These are phyloP conservation scores for Diospyros kaki DNA, from an alignment of 148 eudicot genomes.

Conservation along the genomic window DNA sequence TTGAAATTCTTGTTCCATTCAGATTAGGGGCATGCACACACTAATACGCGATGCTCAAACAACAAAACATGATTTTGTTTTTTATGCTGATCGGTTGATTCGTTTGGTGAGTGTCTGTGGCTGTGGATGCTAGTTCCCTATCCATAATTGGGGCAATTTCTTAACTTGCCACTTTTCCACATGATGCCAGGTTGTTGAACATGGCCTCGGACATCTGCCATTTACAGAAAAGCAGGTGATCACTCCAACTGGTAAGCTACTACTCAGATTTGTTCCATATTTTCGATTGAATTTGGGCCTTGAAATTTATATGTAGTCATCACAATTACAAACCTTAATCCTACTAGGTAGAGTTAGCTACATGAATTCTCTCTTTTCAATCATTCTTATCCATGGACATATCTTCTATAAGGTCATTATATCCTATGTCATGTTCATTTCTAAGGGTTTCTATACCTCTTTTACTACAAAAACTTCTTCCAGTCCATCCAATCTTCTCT, in stretches of 20 bases:
- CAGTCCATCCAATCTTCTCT: no score
- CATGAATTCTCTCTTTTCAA: no score
- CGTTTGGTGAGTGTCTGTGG: constrained; percentile 55
- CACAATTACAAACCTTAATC: no score
- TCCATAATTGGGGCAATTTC: not conserved
- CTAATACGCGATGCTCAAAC: constrained; percentile 81
- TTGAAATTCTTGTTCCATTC: constrained; percentile 17
- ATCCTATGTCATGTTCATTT: no score
- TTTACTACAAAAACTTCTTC: no score
- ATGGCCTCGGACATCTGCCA: constrained; percentile 95
- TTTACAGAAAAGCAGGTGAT: constrained; percentile 91
- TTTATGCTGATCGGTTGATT: constrained; percentile 83
- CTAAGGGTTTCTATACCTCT: no score
- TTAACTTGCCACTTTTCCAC: not conserved
- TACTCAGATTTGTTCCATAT: not conserved
- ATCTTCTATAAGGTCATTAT: no score
- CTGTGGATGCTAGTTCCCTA: not conserved
- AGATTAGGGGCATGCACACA: constrained; percentile 96
- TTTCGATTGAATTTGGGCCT: not conserved
- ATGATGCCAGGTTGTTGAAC: constrained; percentile 74
- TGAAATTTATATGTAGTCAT: no score
- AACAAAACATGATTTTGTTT: constrained; percentile 86
- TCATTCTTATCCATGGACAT: no score
- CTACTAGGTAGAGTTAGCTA: no score
- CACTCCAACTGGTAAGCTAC: constrained; percentile 85